Evolutionary conservation across 1,284 basidiomycete species (phyloP).

Genomic region (Cutaneotrichosporon cutaneum): DNA sequence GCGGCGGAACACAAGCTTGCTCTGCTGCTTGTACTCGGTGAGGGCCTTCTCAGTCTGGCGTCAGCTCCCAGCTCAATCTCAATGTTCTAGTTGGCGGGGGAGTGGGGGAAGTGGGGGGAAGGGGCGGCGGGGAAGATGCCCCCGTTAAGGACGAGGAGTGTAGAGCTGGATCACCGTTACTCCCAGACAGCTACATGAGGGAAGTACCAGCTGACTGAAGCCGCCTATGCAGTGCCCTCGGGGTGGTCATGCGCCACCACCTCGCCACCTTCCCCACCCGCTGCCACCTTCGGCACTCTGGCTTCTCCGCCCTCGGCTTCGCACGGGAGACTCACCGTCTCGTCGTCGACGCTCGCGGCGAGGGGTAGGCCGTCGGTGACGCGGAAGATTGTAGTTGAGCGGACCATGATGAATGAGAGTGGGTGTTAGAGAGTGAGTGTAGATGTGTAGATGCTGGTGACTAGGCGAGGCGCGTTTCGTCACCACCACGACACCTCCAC

Average conservation of each 20-base stretch:
- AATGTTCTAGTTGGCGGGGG: too few species aligned
- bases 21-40: conserved; percentile 97
- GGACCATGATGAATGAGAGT: conserved; percentile 65
- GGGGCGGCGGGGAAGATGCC: neutral
- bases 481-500: conserved; percentile 1
- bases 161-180: too few species aligned
- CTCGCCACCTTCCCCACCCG: neutral
- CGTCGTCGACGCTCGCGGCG: conserved; percentile 92
- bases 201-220: too few species aligned
- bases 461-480: neutral
- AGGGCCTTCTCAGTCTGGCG: conserved; percentile 82
- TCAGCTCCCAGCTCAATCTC: too few species aligned
- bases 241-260: neutral
- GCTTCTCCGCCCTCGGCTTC: too few species aligned
- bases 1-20: conserved; percentile 92
- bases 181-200: too few species aligned
- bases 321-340: conserved; percentile 63
- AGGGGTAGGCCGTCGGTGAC: conserved; percentile 89
- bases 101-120: neutral
- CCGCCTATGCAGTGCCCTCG: too few species aligned
- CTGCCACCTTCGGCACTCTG: neutral
- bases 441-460: neutral
- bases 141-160: too few species aligned
- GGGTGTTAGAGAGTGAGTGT: neutral
- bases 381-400: conserved; percentile 84